Base-by-base conservation (phyloP, 179 eudicot genomes). In the Vitellaria paradoxa region DNA sequence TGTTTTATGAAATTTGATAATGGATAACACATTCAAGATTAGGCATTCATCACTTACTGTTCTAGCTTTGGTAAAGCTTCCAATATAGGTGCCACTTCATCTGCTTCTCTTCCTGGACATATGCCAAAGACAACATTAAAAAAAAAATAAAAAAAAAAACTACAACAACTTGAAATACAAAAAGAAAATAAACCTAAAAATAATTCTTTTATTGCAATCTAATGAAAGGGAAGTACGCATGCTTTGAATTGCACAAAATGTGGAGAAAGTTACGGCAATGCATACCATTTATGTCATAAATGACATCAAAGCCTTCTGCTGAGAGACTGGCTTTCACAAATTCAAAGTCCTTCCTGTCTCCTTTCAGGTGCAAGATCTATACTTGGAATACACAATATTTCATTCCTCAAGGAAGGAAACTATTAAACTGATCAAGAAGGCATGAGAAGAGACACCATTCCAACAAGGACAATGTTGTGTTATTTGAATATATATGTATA, bases 241-340 rank as follows among this genome's bases (percentile, higher is more conserved):
- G n/a, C 68, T 12, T 37, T 62, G 61, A 62, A 8, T 52, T 30
- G 56, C 40, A 45, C 2, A 60, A 42, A 24, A 6, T 6, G 9
- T 50, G 11, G 0, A 26, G 20, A 20, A 20, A 63, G 13, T 73
- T 47, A 11, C 10, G 10, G 40, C 59, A 12, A 14, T 15, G 65
- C 84, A 14, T 70, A 93, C 97, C 98, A 75, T 94, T 94, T 23
- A 94, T 94, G 81, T 94, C 98, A 69, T 94, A 94, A 53, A 94
- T 93, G 52, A 94, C 98, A 80, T 94, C 94, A 65, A 82, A 94
- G 59, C 98, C 98, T 87, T 91, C 89, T n/a, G 97, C 97, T 24
- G 93, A 66, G 26, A 94, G 89, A 76, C 97, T 93, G 74, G 86
- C 81, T 76, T 86, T 94, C 30, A 94, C 98, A 30, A 91, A 93